Percentiles rank a stretch among this genome's conserved stretches.
Evolutionary conservation across 1,139 yeast genomes (phyloP).

Genomic region (Protomyces inundatus): DNA sequence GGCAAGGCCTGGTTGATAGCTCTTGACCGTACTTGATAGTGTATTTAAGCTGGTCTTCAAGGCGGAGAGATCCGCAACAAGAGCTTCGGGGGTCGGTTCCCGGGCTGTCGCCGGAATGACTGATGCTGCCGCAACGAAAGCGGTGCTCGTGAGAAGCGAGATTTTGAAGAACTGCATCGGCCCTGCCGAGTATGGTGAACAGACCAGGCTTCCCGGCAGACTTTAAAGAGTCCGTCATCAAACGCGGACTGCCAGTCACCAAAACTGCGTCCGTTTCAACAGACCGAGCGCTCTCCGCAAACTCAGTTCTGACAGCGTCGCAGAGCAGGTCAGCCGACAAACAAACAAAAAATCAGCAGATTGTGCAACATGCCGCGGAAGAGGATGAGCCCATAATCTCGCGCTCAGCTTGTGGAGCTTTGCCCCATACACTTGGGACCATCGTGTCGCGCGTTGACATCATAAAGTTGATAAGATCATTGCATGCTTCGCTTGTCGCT

Average conservation of each 20-base stretch:
- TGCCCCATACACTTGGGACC: conserved; percentile 16
- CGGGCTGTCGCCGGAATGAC: background rate
- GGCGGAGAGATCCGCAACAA: background rate
- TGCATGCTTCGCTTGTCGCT: conserved; percentile 7
- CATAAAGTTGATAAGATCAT: conserved; percentile 1
- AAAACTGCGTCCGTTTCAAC: too few relatives aligned
- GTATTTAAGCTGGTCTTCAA: background rate
- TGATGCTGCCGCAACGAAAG: background rate
- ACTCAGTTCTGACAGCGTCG: too few relatives aligned
- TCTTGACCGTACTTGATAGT: background rate
- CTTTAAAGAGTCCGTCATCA: too few relatives aligned
- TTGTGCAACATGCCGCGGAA: background rate
- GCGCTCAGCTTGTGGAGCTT: background rate
- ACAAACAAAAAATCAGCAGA: background rate
- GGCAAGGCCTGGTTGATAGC: background rate
- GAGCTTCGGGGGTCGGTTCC: background rate
- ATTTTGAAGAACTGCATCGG: too few relatives aligned
- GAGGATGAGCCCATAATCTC: background rate
- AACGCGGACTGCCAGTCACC: too few relatives aligned
- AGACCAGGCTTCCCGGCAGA: too few relatives aligned
- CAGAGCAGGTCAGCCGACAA: too few relatives aligned
- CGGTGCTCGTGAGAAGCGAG: too few relatives aligned
- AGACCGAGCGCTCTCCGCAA: too few relatives aligned
- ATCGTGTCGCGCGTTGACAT: conserved; percentile 8
- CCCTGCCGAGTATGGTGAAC: too few relatives aligned